Evolutionary conservation across 305 asterid genomes (phyloP), one percentile per base, ranked within the genome.

Genomic region (Fraxinus greggii): DNA sequence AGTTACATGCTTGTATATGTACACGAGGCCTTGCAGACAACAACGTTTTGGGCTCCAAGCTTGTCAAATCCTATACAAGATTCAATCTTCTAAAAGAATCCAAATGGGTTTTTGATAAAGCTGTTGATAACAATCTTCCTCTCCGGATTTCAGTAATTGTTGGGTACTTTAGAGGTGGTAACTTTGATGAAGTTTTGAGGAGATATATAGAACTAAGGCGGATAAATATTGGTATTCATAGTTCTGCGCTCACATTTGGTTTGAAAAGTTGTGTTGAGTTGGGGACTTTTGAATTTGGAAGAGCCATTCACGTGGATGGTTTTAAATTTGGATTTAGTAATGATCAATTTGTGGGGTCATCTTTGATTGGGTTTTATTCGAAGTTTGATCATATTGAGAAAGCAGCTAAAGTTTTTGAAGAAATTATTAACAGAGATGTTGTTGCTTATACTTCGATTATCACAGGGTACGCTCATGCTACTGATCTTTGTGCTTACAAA

Each of bases 361-460:
- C 92, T 0, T 80, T 92, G 35, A 87, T 90, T 54, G 86, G 86
- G 0, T 83, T 87, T 69, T 92, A 89, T 81, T 4, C 79, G 0
- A 78, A 85, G 63, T 74, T 33, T 73, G 90, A 80, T 78, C 82
- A 72, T 31, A 76, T 88, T 40, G 83, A 35, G 65, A 85, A 86
- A 10, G 92, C 93, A 85, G 86, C 80, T 70, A 92, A 88, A 75
- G 90, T 86, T 93, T 87, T 91, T 33, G 95, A 89, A 61, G 91
- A 89, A 89, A 91, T 90, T 31, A 78, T 81, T 77, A 85, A 86
- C 0, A 90, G 85, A 87, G 95, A 91, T 76, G 81, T 91, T 67
- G 93, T 90, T 76, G 90, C 84, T 81, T 89, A 88, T 84, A 92
- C 95, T n/a, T 86, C 92, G 2, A 78, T 91, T 87, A 83, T 90